Conservation (phyloP, 208 protist genomes). For the Acanthamoeba polyphaga region DNA sequence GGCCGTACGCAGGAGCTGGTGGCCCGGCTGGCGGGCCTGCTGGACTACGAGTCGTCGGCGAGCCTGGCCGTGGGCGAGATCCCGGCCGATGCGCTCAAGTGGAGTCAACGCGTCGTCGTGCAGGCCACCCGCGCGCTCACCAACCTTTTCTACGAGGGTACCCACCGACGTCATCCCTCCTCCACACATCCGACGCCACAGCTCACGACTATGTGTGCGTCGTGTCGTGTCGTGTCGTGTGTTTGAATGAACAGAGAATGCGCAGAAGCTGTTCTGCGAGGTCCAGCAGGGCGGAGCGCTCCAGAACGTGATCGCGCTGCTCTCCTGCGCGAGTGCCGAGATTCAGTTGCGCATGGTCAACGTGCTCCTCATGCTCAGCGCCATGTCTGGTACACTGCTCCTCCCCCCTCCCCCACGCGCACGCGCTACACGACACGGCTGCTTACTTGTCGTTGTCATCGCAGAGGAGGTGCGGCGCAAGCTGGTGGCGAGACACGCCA, state of each 20-base stretch:
- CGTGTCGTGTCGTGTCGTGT: background rate
- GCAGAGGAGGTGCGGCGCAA: constrained; percentile 5
- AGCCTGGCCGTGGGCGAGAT: constrained; percentile 2
- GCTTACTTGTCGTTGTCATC: background rate
- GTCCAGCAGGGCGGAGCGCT: background rate
- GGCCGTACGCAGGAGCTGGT: background rate
- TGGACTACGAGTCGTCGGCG: background rate
- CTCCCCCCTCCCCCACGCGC: too few relatives aligned
- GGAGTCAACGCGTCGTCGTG: background rate
- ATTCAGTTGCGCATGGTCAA: constrained; percentile 34
- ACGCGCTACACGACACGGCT: background rate
- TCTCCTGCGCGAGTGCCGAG: background rate
- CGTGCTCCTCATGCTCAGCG: constrained; percentile 30
- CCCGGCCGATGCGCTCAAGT: background rate
- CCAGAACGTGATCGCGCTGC: constrained; percentile 19
- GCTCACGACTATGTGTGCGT: background rate
- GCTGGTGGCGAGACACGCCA: background rate
- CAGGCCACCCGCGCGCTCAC: constrained; percentile 34
- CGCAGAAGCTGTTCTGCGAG: constrained; percentile 18
- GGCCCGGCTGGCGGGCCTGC: background rate
- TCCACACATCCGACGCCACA: background rate
- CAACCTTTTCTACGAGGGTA: constrained; percentile 48
- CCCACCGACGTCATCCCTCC: background rate
- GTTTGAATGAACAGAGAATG: background rate
- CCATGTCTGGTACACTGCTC: background rate